Base-by-base conservation (phyloP, 2,329 filamentous ascomycete genomes). In the Xylaria sp. region DNA sequence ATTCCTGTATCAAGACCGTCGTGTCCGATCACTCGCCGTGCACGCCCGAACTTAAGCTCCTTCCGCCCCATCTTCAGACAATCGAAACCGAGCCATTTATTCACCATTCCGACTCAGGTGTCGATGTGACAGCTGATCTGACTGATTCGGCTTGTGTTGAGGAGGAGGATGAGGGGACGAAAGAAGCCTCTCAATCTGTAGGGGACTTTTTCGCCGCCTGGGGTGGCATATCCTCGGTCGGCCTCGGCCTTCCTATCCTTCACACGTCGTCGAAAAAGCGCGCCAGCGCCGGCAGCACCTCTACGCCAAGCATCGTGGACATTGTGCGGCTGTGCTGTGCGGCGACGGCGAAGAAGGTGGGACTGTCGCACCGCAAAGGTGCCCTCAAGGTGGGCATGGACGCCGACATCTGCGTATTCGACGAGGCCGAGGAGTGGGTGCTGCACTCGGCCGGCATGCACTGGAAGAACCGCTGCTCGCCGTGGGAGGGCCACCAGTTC, bases 11-110 rank as follows among this genome's bases (percentile, higher is more conserved):
- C 72, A 84, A 86, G 68, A 97, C 94, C 0, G 83, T 99, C 24
- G 94, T 99, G 2, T 95, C 90, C 0, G 94, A 97, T 69, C 94
- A 99, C 78, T 96, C 91, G 4, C 94, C 94, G 5, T 97, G 94
- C 78, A 97, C 94, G 2, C 93, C 94, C 0, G 87, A 96, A 69
- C 82, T 99, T 49, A 99, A 99, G 74, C 83, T 96, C 17, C 83
- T 97, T 0, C 92, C 93, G 0, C 72, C 80, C 1, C 82, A 88
- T 62, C 79, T 94, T n/a, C 83, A 79, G 16, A 78, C 52, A n/a
- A 48, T 54, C 60, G 55, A 70, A 40, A 40, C 20, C 22, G 66
- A 63, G 39, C 62, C 75, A 2, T 56, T 64, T 37, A 76, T 82
- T 54, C 72, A 67, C 45, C 79, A 81, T 67, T 72, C 74, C 29